Conservation (phyloP, 495 filamentous ascomycete genomes). For the Neurospora africana region DNA sequence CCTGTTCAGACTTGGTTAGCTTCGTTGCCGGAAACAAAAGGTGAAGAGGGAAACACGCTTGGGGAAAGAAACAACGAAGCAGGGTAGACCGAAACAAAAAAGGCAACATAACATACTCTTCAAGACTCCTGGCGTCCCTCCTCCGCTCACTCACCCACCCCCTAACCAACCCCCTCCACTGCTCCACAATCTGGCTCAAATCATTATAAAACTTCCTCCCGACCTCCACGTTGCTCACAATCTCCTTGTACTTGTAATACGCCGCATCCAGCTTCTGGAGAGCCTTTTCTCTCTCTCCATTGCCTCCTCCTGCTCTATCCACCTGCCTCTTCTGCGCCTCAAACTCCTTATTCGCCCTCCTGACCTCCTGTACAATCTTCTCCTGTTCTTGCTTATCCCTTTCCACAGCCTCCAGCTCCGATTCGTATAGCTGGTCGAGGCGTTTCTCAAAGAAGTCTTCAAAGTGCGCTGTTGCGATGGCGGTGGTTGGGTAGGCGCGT, state of each 20-base stretch:
- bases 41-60: too few relatives aligned
- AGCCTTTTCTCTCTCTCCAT: slow-evolving; percentile 70
- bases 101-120: slow-evolving; percentile 56
- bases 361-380: slow-evolving; percentile 52
- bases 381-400: slow-evolving; percentile 71
- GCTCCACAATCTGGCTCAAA: slow-evolving; percentile 68
- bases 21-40: background rate
- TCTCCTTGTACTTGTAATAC: slow-evolving; percentile 90
- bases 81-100: background rate
- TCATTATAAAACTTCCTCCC: slow-evolving; percentile 97
- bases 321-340: slow-evolving; percentile 49
- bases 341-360: slow-evolving; percentile 70
- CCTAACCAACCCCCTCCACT: slow-evolving; percentile 62
- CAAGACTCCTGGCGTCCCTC: slow-evolving; percentile 68
- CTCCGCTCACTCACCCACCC: slow-evolving; percentile 70
- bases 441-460: slow-evolving; percentile 82
- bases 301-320: slow-evolving; percentile 52
- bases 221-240: slow-evolving; percentile 77
- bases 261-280: slow-evolving; percentile 85
- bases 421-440: slow-evolving; percentile 61
- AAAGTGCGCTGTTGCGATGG: slow-evolving; percentile 75
- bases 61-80: background rate
- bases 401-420: slow-evolving; percentile 57
- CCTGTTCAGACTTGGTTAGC: slow-evolving; percentile 12
- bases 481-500: slow-evolving; percentile 71